Percentiles rank a stretch among this genome's conserved stretches.
Conservation (phyloP, 495 filamentous ascomycete genomes). For the Penicillium steckii region DNA sequence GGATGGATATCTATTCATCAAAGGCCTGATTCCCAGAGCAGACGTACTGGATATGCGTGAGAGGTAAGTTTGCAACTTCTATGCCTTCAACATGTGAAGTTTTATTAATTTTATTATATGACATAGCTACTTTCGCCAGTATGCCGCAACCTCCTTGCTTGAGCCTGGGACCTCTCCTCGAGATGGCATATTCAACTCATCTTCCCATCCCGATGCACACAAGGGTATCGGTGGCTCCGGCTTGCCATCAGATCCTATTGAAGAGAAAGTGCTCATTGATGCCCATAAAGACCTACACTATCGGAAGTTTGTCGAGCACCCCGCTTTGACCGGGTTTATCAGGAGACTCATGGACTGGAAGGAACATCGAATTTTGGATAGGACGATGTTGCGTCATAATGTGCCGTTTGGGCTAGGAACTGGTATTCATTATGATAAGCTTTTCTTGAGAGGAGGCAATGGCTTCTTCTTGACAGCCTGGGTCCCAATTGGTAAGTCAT, state of each 20-base stretch:
- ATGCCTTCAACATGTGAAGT: neutral
- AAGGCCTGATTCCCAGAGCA: slow-evolving; percentile 47
- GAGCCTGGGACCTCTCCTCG: slow-evolving; percentile 27
- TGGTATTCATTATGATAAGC: slow-evolving; percentile 57
- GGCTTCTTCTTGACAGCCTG: slow-evolving; percentile 54
- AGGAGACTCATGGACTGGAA: slow-evolving; percentile 47
- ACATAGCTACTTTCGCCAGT: slow-evolving; percentile 50
- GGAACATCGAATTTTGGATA: slow-evolving; percentile 37
- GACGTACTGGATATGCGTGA: slow-evolving; percentile 50
- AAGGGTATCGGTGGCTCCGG: slow-evolving; percentile 48
- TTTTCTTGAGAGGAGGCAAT: slow-evolving; percentile 53
- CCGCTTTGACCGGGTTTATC: slow-evolving; percentile 45
- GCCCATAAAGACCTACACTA: slow-evolving; percentile 48
- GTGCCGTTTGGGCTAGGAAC: slow-evolving; percentile 51
- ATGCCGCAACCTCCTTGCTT: slow-evolving; percentile 47
- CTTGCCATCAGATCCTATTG: slow-evolving; percentile 27
- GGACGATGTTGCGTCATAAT: slow-evolving; percentile 52
- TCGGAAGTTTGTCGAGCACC: slow-evolving; percentile 49
- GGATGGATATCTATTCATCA: slow-evolving; percentile 55
- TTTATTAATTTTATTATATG: neutral
- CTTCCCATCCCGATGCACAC: slow-evolving; percentile 37
- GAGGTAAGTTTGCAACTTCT: slow-evolving; percentile 7
- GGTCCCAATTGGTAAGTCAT: slow-evolving; percentile 49
- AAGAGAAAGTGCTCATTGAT: slow-evolving; percentile 42
- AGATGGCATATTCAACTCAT: slow-evolving; percentile 43